A percentile compares a stretch with the other conserved stretches of the same genome.
These are phyloP conservation scores for Metarhizium rileyi DNA, from an alignment of 2,329 filamentous ascomycete genomes.

Conservation along the genomic window DNA sequence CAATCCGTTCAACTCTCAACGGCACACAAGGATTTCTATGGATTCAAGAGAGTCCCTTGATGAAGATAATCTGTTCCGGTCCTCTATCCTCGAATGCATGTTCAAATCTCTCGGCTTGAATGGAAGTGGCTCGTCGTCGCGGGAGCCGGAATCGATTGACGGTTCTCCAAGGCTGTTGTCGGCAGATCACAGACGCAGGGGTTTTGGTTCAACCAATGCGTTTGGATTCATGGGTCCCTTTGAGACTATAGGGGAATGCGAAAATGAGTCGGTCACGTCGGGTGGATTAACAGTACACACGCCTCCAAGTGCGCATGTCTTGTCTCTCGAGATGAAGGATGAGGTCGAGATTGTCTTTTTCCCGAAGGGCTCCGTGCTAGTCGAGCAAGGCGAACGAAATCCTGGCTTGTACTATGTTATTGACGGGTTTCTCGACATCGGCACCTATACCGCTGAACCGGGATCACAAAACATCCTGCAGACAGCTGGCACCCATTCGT, in stretches of 20 bases:
- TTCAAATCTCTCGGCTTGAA: constrained; percentile 86
- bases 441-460: constrained; percentile 46
- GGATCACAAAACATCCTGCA: constrained; percentile 24
- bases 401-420: constrained; percentile 96
- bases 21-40: constrained; percentile 37
- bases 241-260: constrained; percentile 64
- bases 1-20: constrained; percentile 46
- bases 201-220: constrained; percentile 63
- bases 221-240: constrained; percentile 87
- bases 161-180: constrained; percentile 78
- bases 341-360: constrained; percentile 98
- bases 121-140: constrained; percentile 52
- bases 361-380: constrained; percentile 83
- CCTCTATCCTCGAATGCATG: constrained; percentile 89
- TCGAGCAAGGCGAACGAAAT: constrained; percentile 95
- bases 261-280: constrained; percentile 77
- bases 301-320: constrained; percentile 52
- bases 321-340: constrained; percentile 74
- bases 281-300: constrained; percentile 51
- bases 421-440: constrained; percentile 92
- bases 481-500: constrained; percentile 15
- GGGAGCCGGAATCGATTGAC: constrained; percentile 66
- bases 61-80: constrained; percentile 80
- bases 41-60: constrained; percentile 75
- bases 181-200: constrained; percentile 64